Evolutionary conservation across 2,329 filamentous ascomycete genomes (phyloP).

Genomic region (Pyrenophora graminea): DNA sequence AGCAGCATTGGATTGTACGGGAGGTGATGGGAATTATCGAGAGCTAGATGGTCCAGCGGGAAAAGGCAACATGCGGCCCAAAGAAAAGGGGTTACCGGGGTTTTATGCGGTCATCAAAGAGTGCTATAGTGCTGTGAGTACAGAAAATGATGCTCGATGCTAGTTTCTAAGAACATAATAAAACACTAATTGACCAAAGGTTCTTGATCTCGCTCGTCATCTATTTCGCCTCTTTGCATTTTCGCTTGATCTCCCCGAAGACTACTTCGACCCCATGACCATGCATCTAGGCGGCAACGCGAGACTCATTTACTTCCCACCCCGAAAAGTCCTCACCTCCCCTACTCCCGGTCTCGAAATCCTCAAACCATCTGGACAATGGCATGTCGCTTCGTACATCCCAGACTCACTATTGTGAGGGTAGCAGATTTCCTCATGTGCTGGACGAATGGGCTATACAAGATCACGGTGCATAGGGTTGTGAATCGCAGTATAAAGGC

Average conservation of each 20-base stretch:
- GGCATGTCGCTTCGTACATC: conserved; percentile 45
- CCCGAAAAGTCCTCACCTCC: conserved; percentile 37
- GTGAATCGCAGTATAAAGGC: conserved; percentile 48
- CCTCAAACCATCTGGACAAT: conserved; percentile 36
- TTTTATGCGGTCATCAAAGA: conserved; percentile 45
- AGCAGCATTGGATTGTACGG: conserved; percentile 44
- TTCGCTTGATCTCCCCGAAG: conserved; percentile 44
- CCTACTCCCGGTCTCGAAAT: conserved; percentile 40
- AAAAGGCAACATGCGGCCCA: conserved; percentile 48
- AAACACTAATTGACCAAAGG: conserved; percentile 8
- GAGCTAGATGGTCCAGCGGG: conserved; percentile 47
- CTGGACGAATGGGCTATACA: conserved; percentile 56
- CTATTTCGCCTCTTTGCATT: conserved; percentile 50
- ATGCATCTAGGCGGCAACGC: conserved; percentile 50
- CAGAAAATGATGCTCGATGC: no score
- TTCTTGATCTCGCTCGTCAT: conserved; percentile 47
- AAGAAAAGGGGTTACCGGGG: conserved; percentile 45
- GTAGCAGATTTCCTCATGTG: conserved; percentile 58
- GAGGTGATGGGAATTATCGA: conserved; percentile 49
- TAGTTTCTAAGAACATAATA: no score
- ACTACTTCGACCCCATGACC: conserved; percentile 48
- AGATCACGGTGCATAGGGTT: conserved; percentile 56
- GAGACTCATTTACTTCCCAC: conserved; percentile 47
- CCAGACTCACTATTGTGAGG: conserved; percentile 57
- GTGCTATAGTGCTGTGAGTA: conserved; percentile 45